These are phyloP conservation scores for Eucalyptus decipiens DNA, from an alignment of 345 rosid species.

Conservation along the genomic window DNA sequence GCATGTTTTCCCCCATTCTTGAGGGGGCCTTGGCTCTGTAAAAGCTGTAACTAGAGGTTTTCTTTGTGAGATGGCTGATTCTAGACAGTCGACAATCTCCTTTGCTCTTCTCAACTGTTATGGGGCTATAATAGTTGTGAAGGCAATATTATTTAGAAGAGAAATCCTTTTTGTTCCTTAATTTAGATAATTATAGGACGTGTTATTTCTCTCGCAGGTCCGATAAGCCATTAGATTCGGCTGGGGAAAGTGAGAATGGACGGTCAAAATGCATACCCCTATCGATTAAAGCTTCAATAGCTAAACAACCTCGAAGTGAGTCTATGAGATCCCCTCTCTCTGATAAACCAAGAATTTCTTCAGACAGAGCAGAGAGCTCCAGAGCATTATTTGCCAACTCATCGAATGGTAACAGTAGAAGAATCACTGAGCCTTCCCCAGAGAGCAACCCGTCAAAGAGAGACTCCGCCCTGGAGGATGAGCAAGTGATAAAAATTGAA, in stretches of 20 bases:
- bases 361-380: constrained; percentile 23
- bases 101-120: neutral
- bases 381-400: neutral
- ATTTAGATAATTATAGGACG: neutral
- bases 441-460: constrained; percentile 23
- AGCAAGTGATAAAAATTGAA: constrained; percentile 67
- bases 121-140: neutral
- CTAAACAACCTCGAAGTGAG: constrained; percentile 44
- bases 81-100: neutral
- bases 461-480: constrained; percentile 59
- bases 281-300: constrained; percentile 47
- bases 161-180: neutral
- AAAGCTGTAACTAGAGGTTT: neutral
- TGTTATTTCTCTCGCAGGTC: constrained; percentile 24
- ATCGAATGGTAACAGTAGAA: constrained; percentile 36
- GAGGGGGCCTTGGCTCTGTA: neutral
- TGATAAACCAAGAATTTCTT: constrained; percentile 51
- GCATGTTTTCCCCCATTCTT: neutral
- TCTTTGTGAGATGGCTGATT: neutral
- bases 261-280: constrained; percentile 48
- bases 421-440: constrained; percentile 32
- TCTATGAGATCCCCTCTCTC: constrained; percentile 65
- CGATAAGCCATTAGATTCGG: constrained; percentile 30
- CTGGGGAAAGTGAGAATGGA: constrained; percentile 34
- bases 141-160: neutral